Conservation (phyloP, 441 rosid species). For the Brassica balearica region DNA sequence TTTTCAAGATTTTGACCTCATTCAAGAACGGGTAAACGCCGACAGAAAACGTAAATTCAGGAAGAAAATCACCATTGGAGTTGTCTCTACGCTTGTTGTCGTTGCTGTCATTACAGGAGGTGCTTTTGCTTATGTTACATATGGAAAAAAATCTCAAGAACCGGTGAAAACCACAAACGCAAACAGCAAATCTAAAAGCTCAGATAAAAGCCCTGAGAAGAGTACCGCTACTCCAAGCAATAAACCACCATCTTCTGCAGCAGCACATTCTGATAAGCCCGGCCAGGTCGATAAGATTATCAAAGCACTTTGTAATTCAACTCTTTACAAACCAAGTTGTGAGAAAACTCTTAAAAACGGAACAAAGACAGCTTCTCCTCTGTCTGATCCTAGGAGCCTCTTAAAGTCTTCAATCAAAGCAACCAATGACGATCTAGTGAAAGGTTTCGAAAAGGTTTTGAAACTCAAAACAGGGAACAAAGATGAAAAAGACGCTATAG, state of each 20-base stretch:
- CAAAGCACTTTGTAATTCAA: slow-evolving; percentile 51
- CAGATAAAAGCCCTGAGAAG: slow-evolving; percentile 4
- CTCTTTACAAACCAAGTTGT: slow-evolving; percentile 60
- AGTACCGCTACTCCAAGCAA: slow-evolving; percentile 21
- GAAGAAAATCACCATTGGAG: slow-evolving; percentile 51
- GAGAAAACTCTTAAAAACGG: slow-evolving; percentile 46
- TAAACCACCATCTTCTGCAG: slow-evolving; percentile 25
- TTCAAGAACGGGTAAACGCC: slow-evolving; percentile 68
- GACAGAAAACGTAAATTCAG: slow-evolving; percentile 63
- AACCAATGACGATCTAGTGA: slow-evolving; percentile 44
- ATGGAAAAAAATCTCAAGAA: slow-evolving; percentile 32
- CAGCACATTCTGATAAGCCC: slow-evolving; percentile 19
- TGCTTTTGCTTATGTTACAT: slow-evolving; percentile 44
- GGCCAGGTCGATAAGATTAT: slow-evolving; percentile 49
- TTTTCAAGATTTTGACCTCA: slow-evolving; percentile 80
- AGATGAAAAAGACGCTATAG: slow-evolving; percentile 59
- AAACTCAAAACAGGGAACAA: slow-evolving; percentile 46
- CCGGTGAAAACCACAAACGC: slow-evolving; percentile 30
- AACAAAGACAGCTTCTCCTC: slow-evolving; percentile 37
- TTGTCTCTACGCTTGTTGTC: slow-evolving; percentile 45
- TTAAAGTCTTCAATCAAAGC: slow-evolving; percentile 59
- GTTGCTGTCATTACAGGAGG: slow-evolving; percentile 49
- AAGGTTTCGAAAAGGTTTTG: slow-evolving; percentile 46
- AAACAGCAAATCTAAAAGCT: slow-evolving; percentile 3
- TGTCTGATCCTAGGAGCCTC: slow-evolving; percentile 53